Base-by-base conservation (phyloP, 768 basidiomycete genomes). In the Phylloporus sp. region DNA sequence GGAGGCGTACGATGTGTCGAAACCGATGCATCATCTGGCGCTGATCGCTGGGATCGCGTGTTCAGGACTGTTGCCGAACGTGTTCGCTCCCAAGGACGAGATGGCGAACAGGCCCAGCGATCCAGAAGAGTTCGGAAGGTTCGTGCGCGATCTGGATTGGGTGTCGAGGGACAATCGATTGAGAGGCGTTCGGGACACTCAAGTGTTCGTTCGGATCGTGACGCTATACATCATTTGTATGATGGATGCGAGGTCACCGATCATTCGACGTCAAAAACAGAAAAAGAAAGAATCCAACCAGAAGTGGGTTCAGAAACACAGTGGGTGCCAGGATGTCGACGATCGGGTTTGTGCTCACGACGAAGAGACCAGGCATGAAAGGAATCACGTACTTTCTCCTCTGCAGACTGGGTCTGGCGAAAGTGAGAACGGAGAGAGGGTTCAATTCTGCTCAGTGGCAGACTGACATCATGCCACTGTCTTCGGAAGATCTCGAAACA, bases 381-480 rank as follows among this genome's bases (percentile, higher is more conserved):
- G 35, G 44, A 4, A 45, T 45, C 27, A 45, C 26, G 0, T n/a
- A 20, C 2, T 37, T 45, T 2, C 15, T 45, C 3, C n/a, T 45
- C 0, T 48, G 41, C 5, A 24, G 29, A 9, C 29, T 48, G 0
- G 48, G 48, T 0, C 0, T 48, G 4, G 41, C 29, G 0, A 43
- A 38, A 6, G 11, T 13, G 1, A 9, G 3, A 3, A 45, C 21
- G 1, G 7, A n/a, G 0, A 31, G 17, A 4, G 35, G 6, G 0
- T 48, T 48, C 10, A 31, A 23, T 9, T 48, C 36, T 0, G 48
- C 48, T 5, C 41, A 38, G 0, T 48, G 48, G 41, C 14, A 20
- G 0, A 5, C 24, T 1, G 41, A 43, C 29, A 43, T 48, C 7
- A 8, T 1, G 2, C 44, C 44, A 2, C 20, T 45, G 5, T 3